Base-by-base conservation (phyloP, 371 early-diverging fungal species). In the Coelomomyces lativittatus region DNA sequence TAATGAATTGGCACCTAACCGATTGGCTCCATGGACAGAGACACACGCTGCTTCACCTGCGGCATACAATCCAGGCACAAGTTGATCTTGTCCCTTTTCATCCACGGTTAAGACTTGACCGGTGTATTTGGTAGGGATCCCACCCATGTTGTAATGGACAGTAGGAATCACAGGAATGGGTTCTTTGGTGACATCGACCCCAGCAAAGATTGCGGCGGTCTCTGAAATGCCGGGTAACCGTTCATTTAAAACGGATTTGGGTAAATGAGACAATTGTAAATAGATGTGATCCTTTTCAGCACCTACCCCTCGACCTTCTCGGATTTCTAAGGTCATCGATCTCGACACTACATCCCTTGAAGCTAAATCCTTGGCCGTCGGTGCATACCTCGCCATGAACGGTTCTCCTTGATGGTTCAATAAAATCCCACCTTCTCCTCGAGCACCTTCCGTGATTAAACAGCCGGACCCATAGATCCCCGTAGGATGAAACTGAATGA, bases 61-160 rank as follows among this genome's bases (percentile, higher is more conserved):
- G 48, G 74, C 74, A 53, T 67, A 74, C n/a, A 74, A 61, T 19
- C 69, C 70, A 14, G 67, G 66, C 21, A 74, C 67, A 44, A 67
- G 48, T 4, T 38, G 35, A 58, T 68, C 67, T 41, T 63, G 57
- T 44, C 80, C 73, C 50, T 66, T 51, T 39, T 78, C 64, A 36
- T 81, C 69, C 30, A 78, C 66, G 38, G 67, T 70, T 60, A 91
- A 60, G 17, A 91, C 93, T 67, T 95, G 88, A 53, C 96, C 96
- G 44, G 91, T 91, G 81, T 87, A 93, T 48, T 77, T 76, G 38
- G 93, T 92, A 28, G 93, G 95, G 52, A 95, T 93, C 65, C 96
- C 93, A 60, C 96, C 96, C 93, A 93, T 93, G 78, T 93, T 95
- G 81, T 93, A 95, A 64, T 95, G 96, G 55, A 93, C 96, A 51